Conservation (phyloP, 257 asterid species). For the Nicotiana obtusifolia region DNA sequence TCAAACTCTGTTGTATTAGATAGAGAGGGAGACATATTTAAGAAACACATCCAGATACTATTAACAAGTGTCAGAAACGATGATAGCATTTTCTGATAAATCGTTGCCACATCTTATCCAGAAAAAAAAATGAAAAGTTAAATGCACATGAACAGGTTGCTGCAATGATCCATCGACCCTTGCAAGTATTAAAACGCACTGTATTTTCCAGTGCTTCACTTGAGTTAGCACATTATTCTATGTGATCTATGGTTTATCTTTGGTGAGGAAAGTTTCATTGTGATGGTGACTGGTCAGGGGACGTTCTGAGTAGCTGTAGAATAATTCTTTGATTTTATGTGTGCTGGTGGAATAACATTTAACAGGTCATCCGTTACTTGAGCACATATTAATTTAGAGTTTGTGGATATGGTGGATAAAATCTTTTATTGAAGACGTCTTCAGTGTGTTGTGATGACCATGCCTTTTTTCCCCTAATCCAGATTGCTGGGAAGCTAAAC, state of each 20-base stretch:
- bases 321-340: neutral
- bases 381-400: neutral
- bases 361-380: neutral
- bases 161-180: neutral
- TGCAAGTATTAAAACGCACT: neutral
- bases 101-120: neutral
- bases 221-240: neutral
- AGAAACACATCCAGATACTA: neutral
- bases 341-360: neutral
- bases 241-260: neutral
- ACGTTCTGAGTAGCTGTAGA: neutral
- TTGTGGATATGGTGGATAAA: neutral
- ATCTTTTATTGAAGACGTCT: neutral
- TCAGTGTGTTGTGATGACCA: conserved; percentile 9
- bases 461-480: conserved; percentile 15
- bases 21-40: neutral
- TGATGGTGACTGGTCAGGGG: neutral
- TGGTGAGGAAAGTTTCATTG: neutral
- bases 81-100: neutral
- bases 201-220: neutral
- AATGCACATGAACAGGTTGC: neutral
- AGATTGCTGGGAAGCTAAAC: conserved; percentile 94
- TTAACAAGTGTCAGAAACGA: neutral
- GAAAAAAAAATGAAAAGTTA: too few species aligned
- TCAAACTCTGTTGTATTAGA: neutral